Percentiles rank a stretch among this genome's conserved stretches.
These are phyloP conservation scores for Arbutus unedo DNA, from an alignment of 148 eudicot species.

Conservation along the genomic window DNA sequence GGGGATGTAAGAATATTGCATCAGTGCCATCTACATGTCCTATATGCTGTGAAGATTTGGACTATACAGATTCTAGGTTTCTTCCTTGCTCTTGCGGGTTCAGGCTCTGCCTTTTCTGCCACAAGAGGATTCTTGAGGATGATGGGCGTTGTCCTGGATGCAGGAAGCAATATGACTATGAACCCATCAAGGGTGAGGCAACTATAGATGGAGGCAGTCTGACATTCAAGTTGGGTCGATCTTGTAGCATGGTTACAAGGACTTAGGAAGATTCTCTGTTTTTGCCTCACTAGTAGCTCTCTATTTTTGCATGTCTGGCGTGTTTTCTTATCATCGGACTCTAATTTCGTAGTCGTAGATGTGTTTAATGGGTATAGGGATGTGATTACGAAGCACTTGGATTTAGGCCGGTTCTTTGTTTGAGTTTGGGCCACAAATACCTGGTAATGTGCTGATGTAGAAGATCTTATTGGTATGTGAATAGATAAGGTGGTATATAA, in stretches of 20 bases:
- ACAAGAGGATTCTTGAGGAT: slow-evolving; percentile 86
- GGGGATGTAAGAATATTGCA: slow-evolving; percentile 42
- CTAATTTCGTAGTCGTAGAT: slow-evolving; percentile 38
- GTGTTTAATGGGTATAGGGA: slow-evolving; percentile 36
- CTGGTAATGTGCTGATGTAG: slow-evolving; percentile 62
- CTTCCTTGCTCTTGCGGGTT: slow-evolving; percentile 87
- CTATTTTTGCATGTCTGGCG: slow-evolving; percentile 34
- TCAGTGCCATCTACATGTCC: slow-evolving; percentile 58
- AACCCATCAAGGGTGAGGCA: slow-evolving; percentile 47
- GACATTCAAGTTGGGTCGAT: slow-evolving; percentile 61
- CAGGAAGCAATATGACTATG: slow-evolving; percentile 73
- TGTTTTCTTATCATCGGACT: slow-evolving; percentile 39
- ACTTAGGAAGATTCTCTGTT: slow-evolving; percentile 41
- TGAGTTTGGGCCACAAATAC: slow-evolving; percentile 41
- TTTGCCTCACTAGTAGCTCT: slow-evolving; percentile 31
- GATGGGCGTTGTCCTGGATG: slow-evolving; percentile 95
- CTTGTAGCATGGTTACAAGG: slow-evolving; percentile 78
- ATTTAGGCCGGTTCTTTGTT: slow-evolving; percentile 42
- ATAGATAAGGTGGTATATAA: slow-evolving; percentile 70
- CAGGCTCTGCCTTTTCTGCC: slow-evolving; percentile 92
- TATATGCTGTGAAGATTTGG: slow-evolving; percentile 94
- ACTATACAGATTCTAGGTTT: slow-evolving; percentile 76
- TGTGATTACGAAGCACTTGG: slow-evolving; percentile 36
- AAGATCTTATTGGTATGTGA: slow-evolving; percentile 57
- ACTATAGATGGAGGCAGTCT: slow-evolving; percentile 45